phyloP scores from a whole-genome alignment of 805 yeast species.

The Wickerhamia fluorescens region DNA sequence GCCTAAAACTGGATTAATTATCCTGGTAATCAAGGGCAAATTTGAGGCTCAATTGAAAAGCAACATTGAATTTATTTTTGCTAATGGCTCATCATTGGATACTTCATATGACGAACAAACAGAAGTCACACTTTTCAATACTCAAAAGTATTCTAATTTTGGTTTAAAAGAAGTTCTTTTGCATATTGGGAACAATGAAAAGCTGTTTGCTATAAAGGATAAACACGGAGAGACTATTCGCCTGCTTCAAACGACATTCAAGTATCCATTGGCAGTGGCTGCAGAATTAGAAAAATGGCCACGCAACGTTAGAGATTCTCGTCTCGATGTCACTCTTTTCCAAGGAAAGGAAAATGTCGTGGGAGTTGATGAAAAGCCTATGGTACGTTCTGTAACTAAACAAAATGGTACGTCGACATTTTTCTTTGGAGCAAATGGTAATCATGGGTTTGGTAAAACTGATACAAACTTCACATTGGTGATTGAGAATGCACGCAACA shows the following conservation, averaged over 20 bases:
- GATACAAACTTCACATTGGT: slow-evolving; percentile 22
- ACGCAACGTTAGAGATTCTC: background rate
- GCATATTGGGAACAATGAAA: background rate
- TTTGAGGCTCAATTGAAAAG: slow-evolving; percentile 27
- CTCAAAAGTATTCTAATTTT: background rate
- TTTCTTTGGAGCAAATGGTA: slow-evolving; percentile 38
- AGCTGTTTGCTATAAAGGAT: background rate
- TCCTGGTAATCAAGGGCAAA: slow-evolving; percentile 32
- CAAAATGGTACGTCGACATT: slow-evolving; percentile 43
- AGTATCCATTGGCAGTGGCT: background rate
- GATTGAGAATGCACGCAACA: too few species aligned
- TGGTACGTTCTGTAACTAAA: slow-evolving; percentile 12
- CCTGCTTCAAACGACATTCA: background rate
- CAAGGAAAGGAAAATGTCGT: too few species aligned
- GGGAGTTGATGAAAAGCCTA: slow-evolving; percentile 14
- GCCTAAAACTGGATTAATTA: slow-evolving; percentile 24
- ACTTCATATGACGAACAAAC: slow-evolving; percentile 9
- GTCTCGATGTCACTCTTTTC: too few species aligned
- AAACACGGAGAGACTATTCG: background rate
- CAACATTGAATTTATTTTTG: slow-evolving; percentile 28
- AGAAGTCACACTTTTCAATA: background rate
- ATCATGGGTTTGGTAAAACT: slow-evolving; percentile 38
- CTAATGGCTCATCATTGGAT: slow-evolving; percentile 28
- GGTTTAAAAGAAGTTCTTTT: background rate
- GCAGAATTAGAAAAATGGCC: background rate